These are phyloP conservation scores for Alloteropsis angusta DNA, from an alignment of 202 grass and related monocot genomes.

Conservation along the genomic window DNA sequence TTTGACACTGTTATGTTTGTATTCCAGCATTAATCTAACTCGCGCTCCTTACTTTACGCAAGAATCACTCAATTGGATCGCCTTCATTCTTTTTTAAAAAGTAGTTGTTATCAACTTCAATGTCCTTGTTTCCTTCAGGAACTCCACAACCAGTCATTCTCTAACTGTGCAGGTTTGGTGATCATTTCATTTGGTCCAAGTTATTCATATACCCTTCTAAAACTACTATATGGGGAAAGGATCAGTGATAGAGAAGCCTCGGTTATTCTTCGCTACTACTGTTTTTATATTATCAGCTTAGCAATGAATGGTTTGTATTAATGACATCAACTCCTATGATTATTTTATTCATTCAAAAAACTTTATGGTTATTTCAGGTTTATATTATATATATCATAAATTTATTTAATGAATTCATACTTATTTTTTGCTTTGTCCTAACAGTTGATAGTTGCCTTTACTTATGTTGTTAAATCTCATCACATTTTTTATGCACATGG, in stretches of 20 bases:
- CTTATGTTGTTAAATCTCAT: background rate
- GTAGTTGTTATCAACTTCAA: background rate
- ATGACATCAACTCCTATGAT: background rate
- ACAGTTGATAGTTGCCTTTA: background rate
- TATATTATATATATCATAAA: constrained; percentile 12
- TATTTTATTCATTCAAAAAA: too few species aligned
- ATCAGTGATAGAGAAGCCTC: constrained; percentile 83
- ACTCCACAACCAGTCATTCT: constrained; percentile 20
- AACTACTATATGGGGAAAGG: constrained; percentile 67
- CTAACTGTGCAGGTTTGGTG: constrained; percentile 58
- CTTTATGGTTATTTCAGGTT: background rate
- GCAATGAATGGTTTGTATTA: constrained; percentile 77
- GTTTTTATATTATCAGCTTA: constrained; percentile 87
- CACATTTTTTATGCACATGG: background rate
- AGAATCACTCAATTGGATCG: background rate
- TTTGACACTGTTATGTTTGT: background rate
- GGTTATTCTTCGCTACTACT: constrained; percentile 75
- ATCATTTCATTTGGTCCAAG: constrained; percentile 95
- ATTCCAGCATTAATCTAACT: background rate
- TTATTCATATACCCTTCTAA: constrained; percentile 91
- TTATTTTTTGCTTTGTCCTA: background rate
- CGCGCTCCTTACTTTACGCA: background rate
- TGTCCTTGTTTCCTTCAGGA: constrained; percentile 16
- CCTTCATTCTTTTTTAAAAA: background rate
- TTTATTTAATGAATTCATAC: background rate